A percentile compares a stretch with the other conserved stretches of the same genome.
These are phyloP conservation scores for Pseudocercospora vitis DNA, from an alignment of 2,329 filamentous ascomycete genomes.

Conservation along the genomic window DNA sequence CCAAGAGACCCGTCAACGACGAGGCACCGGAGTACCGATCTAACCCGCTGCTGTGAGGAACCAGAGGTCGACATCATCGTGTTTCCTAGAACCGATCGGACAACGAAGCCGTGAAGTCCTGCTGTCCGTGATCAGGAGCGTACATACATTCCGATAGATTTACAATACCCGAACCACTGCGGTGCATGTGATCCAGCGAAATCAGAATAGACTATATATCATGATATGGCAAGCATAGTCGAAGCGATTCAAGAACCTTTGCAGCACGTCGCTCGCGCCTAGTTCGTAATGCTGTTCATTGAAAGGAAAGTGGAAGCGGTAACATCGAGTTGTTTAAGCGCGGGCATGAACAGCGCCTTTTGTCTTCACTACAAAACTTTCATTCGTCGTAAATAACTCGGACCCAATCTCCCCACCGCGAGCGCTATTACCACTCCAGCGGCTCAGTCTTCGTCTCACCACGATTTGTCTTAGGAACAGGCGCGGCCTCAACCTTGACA, in stretches of 20 bases:
- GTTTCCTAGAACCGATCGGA: neutral
- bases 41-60: conserved; percentile 61
- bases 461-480: conserved; percentile 84
- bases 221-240: no score
- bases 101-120: no score
- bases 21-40: conserved; percentile 62
- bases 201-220: no score
- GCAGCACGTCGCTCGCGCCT: no score
- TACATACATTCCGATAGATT: conserved; percentile 5
- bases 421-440: conserved; percentile 70
- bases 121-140: no score
- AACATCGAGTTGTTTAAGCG: no score
- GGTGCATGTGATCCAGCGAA: neutral
- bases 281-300: no score
- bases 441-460: conserved; percentile 82
- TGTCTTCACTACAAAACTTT: neutral
- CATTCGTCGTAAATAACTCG: neutral
- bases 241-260: no score
- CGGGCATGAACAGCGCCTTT: no score
- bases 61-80: neutral
- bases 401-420: neutral
- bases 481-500: conserved; percentile 63
- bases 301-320: no score
- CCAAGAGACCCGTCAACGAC: conserved; percentile 52
- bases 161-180: conserved; percentile 1